These are phyloP conservation scores for Mucor irregularis DNA, from an alignment of 371 early-diverging fungal species.

Conservation along the genomic window DNA sequence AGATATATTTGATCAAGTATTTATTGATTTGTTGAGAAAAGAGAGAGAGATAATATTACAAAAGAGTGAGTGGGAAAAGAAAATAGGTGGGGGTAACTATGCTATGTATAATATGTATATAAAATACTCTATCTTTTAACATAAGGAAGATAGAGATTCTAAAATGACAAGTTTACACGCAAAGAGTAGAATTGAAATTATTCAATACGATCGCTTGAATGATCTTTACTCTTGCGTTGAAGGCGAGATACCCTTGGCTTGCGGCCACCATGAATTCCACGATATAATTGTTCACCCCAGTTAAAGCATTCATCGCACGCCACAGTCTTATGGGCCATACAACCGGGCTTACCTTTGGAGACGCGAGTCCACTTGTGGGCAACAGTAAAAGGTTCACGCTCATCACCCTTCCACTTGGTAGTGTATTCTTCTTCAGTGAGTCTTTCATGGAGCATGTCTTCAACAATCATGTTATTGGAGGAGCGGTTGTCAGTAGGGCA, in stretches of 20 bases:
- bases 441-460: constrained; percentile 42
- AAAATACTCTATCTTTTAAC: no score
- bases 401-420: constrained; percentile 53
- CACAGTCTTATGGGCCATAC: constrained; percentile 42
- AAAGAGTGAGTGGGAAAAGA: background rate
- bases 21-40: background rate
- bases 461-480: constrained; percentile 41
- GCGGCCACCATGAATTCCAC: constrained; percentile 34
- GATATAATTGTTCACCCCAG: constrained; percentile 44
- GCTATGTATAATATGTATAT: background rate
- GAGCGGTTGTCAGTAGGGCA: constrained; percentile 51
- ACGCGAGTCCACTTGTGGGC: constrained; percentile 44
- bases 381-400: constrained; percentile 42
- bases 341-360: constrained; percentile 46
- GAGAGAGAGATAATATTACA: constrained; percentile 6
- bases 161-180: background rate
- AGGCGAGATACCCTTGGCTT: constrained; percentile 35
- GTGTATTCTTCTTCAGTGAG: constrained; percentile 35
- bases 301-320: constrained; percentile 50
- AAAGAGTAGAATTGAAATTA: background rate
- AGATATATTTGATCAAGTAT: background rate
- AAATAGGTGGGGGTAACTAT: background rate
- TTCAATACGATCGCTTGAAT: constrained; percentile 11
- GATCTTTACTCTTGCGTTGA: constrained; percentile 15
- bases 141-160: background rate